Base-by-base conservation (phyloP, 106 monocot species). In the Vanilla planifolia region DNA sequence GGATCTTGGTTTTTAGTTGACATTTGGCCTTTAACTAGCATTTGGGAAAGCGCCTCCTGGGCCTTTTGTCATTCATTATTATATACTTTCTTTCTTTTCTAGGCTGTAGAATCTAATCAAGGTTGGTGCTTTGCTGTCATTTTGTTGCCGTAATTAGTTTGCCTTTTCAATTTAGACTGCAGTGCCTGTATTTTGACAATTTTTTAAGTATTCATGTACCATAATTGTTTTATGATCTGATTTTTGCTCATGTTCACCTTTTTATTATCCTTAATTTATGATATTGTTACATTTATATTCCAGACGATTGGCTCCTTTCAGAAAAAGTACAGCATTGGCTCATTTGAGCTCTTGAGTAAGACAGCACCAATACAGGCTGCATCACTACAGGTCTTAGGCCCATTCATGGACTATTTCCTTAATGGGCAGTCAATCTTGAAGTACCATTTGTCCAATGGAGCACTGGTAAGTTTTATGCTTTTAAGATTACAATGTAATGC, bases 361-460 rank as follows among this genome's bases (percentile, higher is more conserved):
- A 93, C 93, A 28, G 93, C 93, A 11, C 93, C 93, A n/a, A 79
- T 80, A 42, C 93, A 93, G 63, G 84, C 93, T 21, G 74, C 65
- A 10, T 93, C 93, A 47, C 93, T 93, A 69, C 57, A 88, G 11
- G 24, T 85, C 13, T 55, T 88, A 46, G 93, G 93, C 37, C 93
- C 93, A 5, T 74, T 88, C 34, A 47, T 79, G 16, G 93, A 93
- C 59, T 88, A 77, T 73, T 74, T 53, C 65, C 81, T 84, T 24
- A 85, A 71, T 25, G 69, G 56, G 5, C 30, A n/a, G 2, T 64
- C 61, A 14, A 29, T 86, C 52, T 8, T 75, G 9, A 66, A 78
- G 17, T 86, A 86, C 33, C 75, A 75, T 4, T 81, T 81, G 50
- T 58, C 81, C 21, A 39, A 47, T 52, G 86, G 86, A 60, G 81